A percentile compares a stretch with the other conserved stretches of the same genome.
Conservation (phyloP, 495 filamentous ascomycete genomes). For the Penicillium subrubescens region DNA sequence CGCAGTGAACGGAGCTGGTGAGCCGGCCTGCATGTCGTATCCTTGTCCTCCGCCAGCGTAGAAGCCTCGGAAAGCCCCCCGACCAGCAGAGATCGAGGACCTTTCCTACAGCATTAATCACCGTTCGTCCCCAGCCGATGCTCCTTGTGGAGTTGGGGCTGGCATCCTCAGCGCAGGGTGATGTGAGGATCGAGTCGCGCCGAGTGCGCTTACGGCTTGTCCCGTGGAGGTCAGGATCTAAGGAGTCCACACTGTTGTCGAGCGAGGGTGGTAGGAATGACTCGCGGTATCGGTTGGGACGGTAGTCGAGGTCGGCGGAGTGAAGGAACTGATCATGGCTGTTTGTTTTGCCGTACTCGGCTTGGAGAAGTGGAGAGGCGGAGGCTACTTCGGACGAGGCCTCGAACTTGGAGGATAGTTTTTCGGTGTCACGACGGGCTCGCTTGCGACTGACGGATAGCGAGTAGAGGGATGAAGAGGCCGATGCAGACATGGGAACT, state of each 20-base stretch:
- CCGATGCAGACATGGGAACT: slow-evolving; percentile 65
- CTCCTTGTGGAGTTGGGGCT: slow-evolving; percentile 18
- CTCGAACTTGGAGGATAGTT: slow-evolving; percentile 32
- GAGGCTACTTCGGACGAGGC: slow-evolving; percentile 28
- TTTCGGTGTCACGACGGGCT: slow-evolving; percentile 35
- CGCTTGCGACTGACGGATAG: slow-evolving; percentile 56
- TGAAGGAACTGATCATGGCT: slow-evolving; percentile 53
- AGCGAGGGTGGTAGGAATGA: slow-evolving; percentile 35
- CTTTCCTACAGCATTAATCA: slow-evolving; percentile 68
- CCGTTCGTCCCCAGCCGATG: slow-evolving; percentile 48
- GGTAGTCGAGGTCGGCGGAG: slow-evolving; percentile 45
- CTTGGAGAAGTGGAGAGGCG: slow-evolving; percentile 53
- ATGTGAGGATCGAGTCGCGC: slow-evolving; percentile 35
- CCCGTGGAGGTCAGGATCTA: slow-evolving; percentile 24
- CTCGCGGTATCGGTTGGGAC: slow-evolving; percentile 50
- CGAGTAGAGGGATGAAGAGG: slow-evolving; percentile 62
- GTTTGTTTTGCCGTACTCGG: slow-evolving; percentile 61
- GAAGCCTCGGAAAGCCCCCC: slow-evolving; percentile 75
- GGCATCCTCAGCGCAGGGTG: slow-evolving; percentile 24
- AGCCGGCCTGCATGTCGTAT: slow-evolving; percentile 51
- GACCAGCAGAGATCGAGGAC: slow-evolving; percentile 80
- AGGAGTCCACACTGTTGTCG: slow-evolving; percentile 35
- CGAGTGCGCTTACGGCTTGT: slow-evolving; percentile 46
- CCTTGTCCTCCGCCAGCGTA: slow-evolving; percentile 78
- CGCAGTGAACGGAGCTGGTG: slow-evolving; percentile 17